These are phyloP conservation scores for Cicer pinnatifidum DNA, from an alignment of 306 rosid species.

Conservation along the genomic window DNA sequence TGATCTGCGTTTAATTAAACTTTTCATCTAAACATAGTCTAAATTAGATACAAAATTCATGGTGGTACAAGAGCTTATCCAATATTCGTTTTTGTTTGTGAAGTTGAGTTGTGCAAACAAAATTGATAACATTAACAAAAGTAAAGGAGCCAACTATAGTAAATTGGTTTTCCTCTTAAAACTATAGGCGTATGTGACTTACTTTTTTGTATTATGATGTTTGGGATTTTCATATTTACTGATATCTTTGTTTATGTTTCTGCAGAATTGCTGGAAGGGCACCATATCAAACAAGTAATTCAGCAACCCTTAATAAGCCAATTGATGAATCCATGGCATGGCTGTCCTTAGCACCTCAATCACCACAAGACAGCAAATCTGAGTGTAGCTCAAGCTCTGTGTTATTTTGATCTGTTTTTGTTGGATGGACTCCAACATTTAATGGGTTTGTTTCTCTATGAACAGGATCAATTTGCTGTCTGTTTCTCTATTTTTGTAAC, in stretches of 20 bases:
- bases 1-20: too few species aligned
- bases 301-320: conserved; percentile 40
- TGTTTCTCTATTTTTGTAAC: conserved; percentile 4
- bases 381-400: conserved; percentile 43
- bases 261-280: conserved; percentile 64
- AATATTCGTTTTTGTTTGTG: neutral
- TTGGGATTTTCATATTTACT: conserved; percentile 6
- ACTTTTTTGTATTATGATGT: neutral
- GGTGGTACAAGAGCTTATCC: neutral
- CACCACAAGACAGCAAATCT: conserved; percentile 47
- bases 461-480: neutral
- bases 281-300: conserved; percentile 65
- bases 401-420: neutral
- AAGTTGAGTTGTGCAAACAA: neutral
- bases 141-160: too few species aligned
- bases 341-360: conserved; percentile 71
- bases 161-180: too few species aligned
- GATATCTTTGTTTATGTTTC: conserved; percentile 5
- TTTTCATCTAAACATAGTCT: too few species aligned
- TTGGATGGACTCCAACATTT: neutral
- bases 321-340: conserved; percentile 57
- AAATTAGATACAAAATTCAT: neutral
- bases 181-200: too few species aligned
- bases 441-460: neutral
- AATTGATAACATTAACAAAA: too few species aligned